Conservation (phyloP, 2,329 filamentous ascomycete species). For the Phialemonium atrogriseum region DNA sequence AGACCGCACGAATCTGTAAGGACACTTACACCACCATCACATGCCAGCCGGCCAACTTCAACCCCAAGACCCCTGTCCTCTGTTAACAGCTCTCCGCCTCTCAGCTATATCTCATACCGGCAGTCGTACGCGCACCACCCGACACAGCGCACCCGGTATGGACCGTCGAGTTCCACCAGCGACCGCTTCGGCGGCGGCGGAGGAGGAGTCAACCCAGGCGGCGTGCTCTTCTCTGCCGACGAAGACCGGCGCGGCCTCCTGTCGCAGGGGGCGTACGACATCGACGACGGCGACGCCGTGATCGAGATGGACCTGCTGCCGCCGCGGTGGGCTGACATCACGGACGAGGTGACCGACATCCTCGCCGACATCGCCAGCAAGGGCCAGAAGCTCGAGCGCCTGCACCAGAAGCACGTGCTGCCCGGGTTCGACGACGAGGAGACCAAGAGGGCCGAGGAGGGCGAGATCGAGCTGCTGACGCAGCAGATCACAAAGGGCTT, state of each 20-base stretch:
- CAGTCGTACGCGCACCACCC: conserved; percentile 97
- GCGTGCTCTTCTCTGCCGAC: conserved; percentile 46
- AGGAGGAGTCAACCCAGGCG: conserved; percentile 50
- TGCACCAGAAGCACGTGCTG: conserved; percentile 95
- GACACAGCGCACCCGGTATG: conserved; percentile 70
- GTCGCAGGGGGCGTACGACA: conserved; percentile 65
- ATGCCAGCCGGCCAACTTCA: too few species aligned
- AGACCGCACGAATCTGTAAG: conserved; percentile 96
- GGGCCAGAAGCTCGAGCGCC: conserved; percentile 75
- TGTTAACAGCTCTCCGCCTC: conserved; percentile 19
- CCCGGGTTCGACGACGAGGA: conserved; percentile 96
- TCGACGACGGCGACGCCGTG: conserved; percentile 86
- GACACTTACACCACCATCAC: conserved; percentile 10
- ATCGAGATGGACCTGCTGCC: conserved; percentile 98
- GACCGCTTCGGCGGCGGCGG: conserved; percentile 38
- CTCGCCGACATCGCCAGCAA: conserved; percentile 74
- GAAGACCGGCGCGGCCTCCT: conserved; percentile 69
- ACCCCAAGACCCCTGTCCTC: conserved; percentile 4
- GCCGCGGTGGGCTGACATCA: conserved; percentile 90
- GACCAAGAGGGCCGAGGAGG: conserved; percentile 76
- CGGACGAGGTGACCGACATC: conserved; percentile 83
- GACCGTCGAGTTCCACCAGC: conserved; percentile 23
- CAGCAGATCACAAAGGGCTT: conserved; percentile 85
- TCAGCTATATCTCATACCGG: conserved; percentile 98
- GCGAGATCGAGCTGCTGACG: conserved; percentile 82